Conservation (phyloP, 371 early-diverging fungal species). For the Batrachochytrium dendrobatidis region DNA sequence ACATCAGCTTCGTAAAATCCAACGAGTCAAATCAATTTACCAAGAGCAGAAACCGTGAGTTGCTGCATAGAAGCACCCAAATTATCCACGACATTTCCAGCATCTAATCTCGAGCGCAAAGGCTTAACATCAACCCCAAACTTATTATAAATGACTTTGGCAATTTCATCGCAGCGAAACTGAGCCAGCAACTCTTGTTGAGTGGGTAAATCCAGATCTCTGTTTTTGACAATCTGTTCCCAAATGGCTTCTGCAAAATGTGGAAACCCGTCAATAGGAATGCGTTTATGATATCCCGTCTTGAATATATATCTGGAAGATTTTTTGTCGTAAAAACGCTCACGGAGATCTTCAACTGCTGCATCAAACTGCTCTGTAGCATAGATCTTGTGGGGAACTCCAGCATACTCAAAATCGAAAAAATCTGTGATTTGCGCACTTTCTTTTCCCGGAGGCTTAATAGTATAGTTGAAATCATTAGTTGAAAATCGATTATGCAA, state of each 20-base stretch:
- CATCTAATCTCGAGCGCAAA: constrained; percentile 62
- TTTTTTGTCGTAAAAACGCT: constrained; percentile 66
- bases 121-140: constrained; percentile 57
- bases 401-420: constrained; percentile 88
- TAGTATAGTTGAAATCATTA: background rate
- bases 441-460: constrained; percentile 70
- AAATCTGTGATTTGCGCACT: constrained; percentile 73
- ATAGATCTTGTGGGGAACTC: constrained; percentile 86
- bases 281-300: constrained; percentile 78
- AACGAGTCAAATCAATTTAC: background rate
- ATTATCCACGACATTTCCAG: constrained; percentile 65
- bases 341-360: constrained; percentile 59
- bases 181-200: constrained; percentile 96
- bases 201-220: constrained; percentile 94
- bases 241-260: constrained; percentile 86
- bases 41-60: background rate
- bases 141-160: constrained; percentile 63
- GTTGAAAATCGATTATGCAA: no score
- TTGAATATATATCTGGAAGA: constrained; percentile 76
- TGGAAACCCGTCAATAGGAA: constrained; percentile 93
- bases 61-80: constrained; percentile 47
- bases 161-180: constrained; percentile 96
- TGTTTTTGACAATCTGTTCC: constrained; percentile 84
- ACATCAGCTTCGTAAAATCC: no score
- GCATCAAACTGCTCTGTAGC: constrained; percentile 77